A percentile compares a stretch with the other conserved stretches of the same genome.
Evolutionary conservation across 2,329 filamentous ascomycete species (phyloP).

Genomic region (Trichophyton mentagrophytes): DNA sequence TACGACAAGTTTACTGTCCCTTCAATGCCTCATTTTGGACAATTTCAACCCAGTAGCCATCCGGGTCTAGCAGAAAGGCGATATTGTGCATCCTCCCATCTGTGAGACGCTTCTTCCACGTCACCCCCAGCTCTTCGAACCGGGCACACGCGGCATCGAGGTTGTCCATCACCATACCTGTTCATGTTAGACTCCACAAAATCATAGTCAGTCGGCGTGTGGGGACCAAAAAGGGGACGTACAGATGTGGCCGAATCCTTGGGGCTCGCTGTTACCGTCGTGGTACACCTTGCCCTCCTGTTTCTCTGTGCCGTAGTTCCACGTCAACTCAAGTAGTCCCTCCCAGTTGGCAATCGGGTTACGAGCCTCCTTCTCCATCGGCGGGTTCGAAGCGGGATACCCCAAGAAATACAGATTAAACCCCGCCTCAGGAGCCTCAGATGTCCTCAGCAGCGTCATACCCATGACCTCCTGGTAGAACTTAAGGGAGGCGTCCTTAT

Average conservation of each 20-base stretch:
- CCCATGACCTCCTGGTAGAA: slow-evolving; percentile 81
- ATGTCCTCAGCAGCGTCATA: slow-evolving; percentile 67
- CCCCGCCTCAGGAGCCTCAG: slow-evolving; percentile 53
- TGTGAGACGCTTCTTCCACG: slow-evolving; percentile 91
- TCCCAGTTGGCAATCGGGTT: slow-evolving; percentile 56
- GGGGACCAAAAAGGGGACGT: slow-evolving; percentile 23
- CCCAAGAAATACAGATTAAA: slow-evolving; percentile 93
- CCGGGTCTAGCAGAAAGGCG: slow-evolving; percentile 80
- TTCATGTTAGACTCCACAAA: slow-evolving; percentile 2
- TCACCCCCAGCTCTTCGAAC: slow-evolving; percentile 68
- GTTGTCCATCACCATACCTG: slow-evolving; percentile 70
- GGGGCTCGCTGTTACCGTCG: slow-evolving; percentile 78
- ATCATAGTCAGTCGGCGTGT: no score
- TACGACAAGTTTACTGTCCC: not conserved
- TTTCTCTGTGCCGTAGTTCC: slow-evolving; percentile 66
- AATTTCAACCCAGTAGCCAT: slow-evolving; percentile 65
- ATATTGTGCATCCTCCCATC: slow-evolving; percentile 88
- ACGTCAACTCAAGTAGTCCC: slow-evolving; percentile 80
- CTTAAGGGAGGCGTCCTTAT: slow-evolving; percentile 57
- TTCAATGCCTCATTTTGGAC: slow-evolving; percentile 52
- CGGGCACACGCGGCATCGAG: slow-evolving; percentile 75
- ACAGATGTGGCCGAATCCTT: slow-evolving; percentile 93
- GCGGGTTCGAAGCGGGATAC: slow-evolving; percentile 50
- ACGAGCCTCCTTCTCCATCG: slow-evolving; percentile 39
- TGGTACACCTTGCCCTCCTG: slow-evolving; percentile 74